These are phyloP conservation scores for Oryza glumipatula DNA, from an alignment of 176 grass and related monocot genomes.

Conservation along the genomic window DNA sequence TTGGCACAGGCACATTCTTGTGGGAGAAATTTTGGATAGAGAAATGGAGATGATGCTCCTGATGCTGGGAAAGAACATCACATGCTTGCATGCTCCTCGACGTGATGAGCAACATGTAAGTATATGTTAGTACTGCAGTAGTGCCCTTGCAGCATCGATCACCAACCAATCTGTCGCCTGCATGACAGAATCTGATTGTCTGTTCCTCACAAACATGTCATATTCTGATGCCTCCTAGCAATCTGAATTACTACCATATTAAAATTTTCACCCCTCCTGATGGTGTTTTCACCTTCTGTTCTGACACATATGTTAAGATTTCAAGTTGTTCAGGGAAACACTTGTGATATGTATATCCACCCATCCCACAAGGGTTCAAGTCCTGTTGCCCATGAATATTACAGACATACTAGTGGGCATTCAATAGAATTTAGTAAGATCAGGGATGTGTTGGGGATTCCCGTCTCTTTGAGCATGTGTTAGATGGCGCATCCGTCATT, in stretches of 20 bases:
- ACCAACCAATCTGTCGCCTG: background rate
- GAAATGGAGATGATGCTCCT: background rate
- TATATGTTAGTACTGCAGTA: too few species aligned
- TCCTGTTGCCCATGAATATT: too few species aligned
- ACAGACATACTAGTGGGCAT: too few species aligned
- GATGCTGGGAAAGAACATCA: conserved; percentile 18
- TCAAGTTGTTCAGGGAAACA: background rate
- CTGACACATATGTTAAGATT: background rate
- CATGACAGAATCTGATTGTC: conserved; percentile 43
- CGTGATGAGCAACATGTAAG: conserved; percentile 15
- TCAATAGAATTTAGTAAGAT: too few species aligned
- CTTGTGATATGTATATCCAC: too few species aligned
- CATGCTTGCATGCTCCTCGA: conserved; percentile 27
- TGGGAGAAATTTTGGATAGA: background rate
- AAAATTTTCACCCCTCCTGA: background rate
- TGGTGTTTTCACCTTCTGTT: background rate
- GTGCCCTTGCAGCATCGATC: background rate
- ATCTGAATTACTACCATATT: background rate
- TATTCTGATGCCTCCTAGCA: background rate
- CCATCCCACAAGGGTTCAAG: too few species aligned
- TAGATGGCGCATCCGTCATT: too few species aligned
- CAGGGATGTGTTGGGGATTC: too few species aligned
- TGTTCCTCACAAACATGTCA: conserved; percentile 39
- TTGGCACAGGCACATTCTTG: background rate
- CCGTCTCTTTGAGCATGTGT: too few species aligned